Percentiles rank a stretch among this genome's conserved stretches.
Evolutionary conservation across 306 rosid species (phyloP).

Genomic region (Acacia melanoxylon): DNA sequence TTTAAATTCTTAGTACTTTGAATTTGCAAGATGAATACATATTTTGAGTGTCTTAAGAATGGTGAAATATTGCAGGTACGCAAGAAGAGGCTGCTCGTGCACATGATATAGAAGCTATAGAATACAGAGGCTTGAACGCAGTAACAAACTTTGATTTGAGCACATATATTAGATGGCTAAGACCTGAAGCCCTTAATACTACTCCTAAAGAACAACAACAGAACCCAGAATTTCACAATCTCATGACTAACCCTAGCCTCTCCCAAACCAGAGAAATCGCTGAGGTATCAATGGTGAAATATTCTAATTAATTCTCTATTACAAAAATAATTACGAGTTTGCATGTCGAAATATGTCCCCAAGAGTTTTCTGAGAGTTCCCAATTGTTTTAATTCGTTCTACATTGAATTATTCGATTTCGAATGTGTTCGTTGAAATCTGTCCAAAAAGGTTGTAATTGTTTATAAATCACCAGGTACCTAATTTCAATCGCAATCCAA

Average conservation of each 20-base stretch:
- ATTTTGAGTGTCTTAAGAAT: not conserved
- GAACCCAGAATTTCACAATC: constrained; percentile 23
- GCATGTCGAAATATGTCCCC: not conserved
- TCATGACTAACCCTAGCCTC: constrained; percentile 30
- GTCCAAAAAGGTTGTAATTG: not conserved
- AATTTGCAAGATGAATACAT: not conserved
- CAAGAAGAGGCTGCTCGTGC: constrained; percentile 97
- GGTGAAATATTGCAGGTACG: constrained; percentile 59
- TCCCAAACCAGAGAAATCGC: constrained; percentile 31
- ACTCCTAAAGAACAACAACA: constrained; percentile 43
- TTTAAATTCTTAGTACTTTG: not conserved
- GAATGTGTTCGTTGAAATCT: not conserved
- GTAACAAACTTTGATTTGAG: constrained; percentile 91
- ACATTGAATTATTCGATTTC: not conserved
- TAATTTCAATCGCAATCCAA: constrained; percentile 37
- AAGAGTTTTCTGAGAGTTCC: not conserved
- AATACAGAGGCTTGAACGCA: constrained; percentile 84
- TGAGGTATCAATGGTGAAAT: constrained; percentile 11
- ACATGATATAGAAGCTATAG: constrained; percentile 89
- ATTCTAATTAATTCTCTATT: not conserved
- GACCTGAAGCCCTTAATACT: constrained; percentile 51
- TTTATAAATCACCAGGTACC: not conserved
- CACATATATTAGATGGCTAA: constrained; percentile 73
- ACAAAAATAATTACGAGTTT: not conserved
- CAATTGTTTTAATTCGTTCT: not conserved